Base-by-base conservation (phyloP, 805 yeast genomes). In the Kodamaea lidongshanica region DNA sequence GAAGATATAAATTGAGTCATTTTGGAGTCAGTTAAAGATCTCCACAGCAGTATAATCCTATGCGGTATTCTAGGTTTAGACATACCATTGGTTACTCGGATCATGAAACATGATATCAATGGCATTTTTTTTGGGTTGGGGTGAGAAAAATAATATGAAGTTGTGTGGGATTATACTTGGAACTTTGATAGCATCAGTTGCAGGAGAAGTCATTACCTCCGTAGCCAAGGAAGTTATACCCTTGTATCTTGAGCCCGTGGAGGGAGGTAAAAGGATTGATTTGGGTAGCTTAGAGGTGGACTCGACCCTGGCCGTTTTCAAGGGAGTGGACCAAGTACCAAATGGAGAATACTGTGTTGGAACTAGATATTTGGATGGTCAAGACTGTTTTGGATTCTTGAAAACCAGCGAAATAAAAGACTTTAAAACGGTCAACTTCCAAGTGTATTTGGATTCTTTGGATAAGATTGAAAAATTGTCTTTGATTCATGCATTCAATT, bases 301-400 rank as follows among this genome's bases (percentile, higher is more conserved):
- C n/a, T 4, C 25, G 10, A 20, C 16, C 6, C 23, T 22, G 22
- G 9, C 17, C 16, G 19, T 26, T 11, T 18, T 11, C 25, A 13
- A 21, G 14, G 26, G 24, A 15, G 24, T 10, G 17, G 23, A 7
- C 23, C 19, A 28, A 14, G 16, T 11, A 18, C 12, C 16, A 3
- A 10, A 13, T 10, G 47, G 44, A 9, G 44, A 27, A 6, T 46
- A 47, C 35, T 54, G 59, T 28, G 27, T 60, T 25, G 65, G 67
- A 8, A 58, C 67, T 14, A 34, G 40, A 5, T 60, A 54, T 29
- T 23, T 58, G 5, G 34, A 40, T 5, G 35, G 43, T 30, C 47
- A 48, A 17, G 56, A 48, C n/a, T 63, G 69, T 31, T 58, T 64
- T 33, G 34, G 50, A 5, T 50, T 43, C 15, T n/a, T 35, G 15